A percentile compares a stretch with the other conserved stretches of the same genome.
phyloP scores from a whole-genome alignment of 2,329 filamentous ascomycete genomes.

The Penicillium glabrum region DNA sequence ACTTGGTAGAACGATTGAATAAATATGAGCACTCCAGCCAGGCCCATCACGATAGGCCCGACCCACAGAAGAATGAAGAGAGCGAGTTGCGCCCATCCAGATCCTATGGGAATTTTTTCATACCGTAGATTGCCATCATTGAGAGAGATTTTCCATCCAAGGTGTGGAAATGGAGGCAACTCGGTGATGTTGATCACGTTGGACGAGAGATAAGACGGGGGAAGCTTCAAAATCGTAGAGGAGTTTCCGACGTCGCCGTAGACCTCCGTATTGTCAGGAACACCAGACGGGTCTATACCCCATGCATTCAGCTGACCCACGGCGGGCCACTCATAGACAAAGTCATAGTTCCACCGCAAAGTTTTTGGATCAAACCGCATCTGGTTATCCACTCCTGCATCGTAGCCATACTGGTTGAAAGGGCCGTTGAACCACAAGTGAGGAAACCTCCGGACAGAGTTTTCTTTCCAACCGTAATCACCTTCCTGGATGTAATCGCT shows the following conservation, averaged over 20 bases:
- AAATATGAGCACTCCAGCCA: slow-evolving; percentile 55
- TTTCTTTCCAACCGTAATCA: slow-evolving; percentile 45
- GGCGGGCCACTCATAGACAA: slow-evolving; percentile 65
- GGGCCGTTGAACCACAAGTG: slow-evolving; percentile 63
- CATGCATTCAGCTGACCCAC: slow-evolving; percentile 64
- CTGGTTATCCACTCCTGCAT: slow-evolving; percentile 59
- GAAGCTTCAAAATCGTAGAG: slow-evolving; percentile 61
- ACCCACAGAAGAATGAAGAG: slow-evolving; percentile 56
- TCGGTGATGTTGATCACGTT: slow-evolving; percentile 61
- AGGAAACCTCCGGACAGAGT: slow-evolving; percentile 54
- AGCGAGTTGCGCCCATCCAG: slow-evolving; percentile 53
- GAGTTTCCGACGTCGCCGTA: slow-evolving; percentile 63
- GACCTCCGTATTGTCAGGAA: slow-evolving; percentile 60
- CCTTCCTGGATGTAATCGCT: slow-evolving; percentile 62
- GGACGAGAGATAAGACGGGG: slow-evolving; percentile 57
- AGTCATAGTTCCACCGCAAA: slow-evolving; percentile 59
- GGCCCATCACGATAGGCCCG: slow-evolving; percentile 54
- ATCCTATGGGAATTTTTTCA: slow-evolving; percentile 54
- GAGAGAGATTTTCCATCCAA: slow-evolving; percentile 57
- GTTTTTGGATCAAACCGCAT: slow-evolving; percentile 51
- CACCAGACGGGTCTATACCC: slow-evolving; percentile 64
- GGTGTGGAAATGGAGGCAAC: slow-evolving; percentile 53
- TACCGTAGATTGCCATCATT: slow-evolving; percentile 57
- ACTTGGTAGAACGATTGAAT: slow-evolving; percentile 63
- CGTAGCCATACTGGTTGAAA: slow-evolving; percentile 65